phyloP scores from a whole-genome alignment of 345 rosid species.

The Excoecaria agallocha region DNA sequence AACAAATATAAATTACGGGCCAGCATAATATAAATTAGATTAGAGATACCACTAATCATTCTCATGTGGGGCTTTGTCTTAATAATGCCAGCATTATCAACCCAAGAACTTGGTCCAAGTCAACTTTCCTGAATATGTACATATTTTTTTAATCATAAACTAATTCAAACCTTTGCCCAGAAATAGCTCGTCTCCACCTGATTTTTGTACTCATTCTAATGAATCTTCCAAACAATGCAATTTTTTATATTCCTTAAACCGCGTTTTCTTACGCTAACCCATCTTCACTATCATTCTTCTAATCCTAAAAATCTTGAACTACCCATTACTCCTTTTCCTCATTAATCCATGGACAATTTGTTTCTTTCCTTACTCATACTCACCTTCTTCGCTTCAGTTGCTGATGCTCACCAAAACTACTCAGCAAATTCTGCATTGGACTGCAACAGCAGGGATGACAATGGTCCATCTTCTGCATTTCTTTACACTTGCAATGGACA shows the following conservation, averaged over 20 bases:
- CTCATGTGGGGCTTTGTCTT: neutral
- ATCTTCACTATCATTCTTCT: neutral
- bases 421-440: conserved; percentile 25
- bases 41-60: neutral
- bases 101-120: neutral
- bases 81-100: no score
- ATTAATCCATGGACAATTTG: conserved; percentile 10
- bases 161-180: neutral
- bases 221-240: neutral
- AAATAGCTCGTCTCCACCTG: neutral
- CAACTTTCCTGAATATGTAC: neutral
- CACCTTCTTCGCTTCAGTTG: neutral
- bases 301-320: neutral
- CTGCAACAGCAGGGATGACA: conserved; percentile 21
- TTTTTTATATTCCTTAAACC: conserved; percentile 1
- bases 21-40: neutral
- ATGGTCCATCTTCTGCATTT: conserved; percentile 31
- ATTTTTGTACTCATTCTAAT: neutral
- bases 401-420: conserved; percentile 37
- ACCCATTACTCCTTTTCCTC: neutral
- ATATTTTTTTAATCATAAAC: neutral
- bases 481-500: conserved; percentile 48
- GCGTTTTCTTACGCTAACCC: neutral
- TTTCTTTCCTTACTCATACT: conserved; percentile 13
- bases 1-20: neutral